phyloP scores from a whole-genome alignment of 1,284 basidiomycete species.

The Cutaneotrichosporon sp. region DNA sequence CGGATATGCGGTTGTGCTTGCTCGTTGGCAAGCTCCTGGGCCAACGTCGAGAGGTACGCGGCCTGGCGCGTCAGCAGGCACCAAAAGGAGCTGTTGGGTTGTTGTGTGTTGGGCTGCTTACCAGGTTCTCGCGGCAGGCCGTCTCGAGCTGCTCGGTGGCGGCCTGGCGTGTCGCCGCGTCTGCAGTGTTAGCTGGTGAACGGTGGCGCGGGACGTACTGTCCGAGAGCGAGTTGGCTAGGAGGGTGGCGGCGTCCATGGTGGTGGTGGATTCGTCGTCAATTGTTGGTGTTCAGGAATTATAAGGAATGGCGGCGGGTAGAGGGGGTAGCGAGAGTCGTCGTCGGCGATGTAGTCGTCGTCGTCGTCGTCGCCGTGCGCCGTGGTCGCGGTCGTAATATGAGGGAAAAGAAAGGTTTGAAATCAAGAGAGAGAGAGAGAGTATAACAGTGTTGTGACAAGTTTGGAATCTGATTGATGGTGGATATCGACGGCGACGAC shows the following conservation, averaged over 20 bases:
- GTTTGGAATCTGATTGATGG: too few species aligned
- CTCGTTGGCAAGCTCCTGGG: conserved; percentile 73
- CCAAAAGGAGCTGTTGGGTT: background rate
- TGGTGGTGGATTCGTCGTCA: too few species aligned
- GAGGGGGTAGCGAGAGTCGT: background rate
- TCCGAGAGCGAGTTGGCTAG: conserved; percentile 84
- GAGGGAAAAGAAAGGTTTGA: too few species aligned
- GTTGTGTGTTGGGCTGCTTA: conserved; percentile 51
- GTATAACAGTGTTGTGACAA: too few species aligned
- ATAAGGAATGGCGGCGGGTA: background rate
- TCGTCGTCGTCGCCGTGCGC: too few species aligned
- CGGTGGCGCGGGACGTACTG: conserved; percentile 54
- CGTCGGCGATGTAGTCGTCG: too few species aligned
- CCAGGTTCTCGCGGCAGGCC: conserved; percentile 78
- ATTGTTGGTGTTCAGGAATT: background rate
- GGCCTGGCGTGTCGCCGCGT: conserved; percentile 76
- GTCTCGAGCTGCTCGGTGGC: conserved; percentile 81
- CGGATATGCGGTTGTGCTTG: conserved; percentile 67
- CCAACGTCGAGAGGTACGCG: conserved; percentile 82
- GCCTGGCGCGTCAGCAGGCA: conserved; percentile 53
- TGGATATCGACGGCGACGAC: too few species aligned
- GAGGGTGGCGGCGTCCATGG: conserved; percentile 82
- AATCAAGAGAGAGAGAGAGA: too few species aligned
- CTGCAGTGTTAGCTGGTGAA: conserved; percentile 48
- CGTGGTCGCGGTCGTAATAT: too few species aligned